A percentile compares a stretch with the other conserved stretches of the same genome.
Conservation (phyloP, 805 yeast species). For the Yamadazyma tumulicola region DNA sequence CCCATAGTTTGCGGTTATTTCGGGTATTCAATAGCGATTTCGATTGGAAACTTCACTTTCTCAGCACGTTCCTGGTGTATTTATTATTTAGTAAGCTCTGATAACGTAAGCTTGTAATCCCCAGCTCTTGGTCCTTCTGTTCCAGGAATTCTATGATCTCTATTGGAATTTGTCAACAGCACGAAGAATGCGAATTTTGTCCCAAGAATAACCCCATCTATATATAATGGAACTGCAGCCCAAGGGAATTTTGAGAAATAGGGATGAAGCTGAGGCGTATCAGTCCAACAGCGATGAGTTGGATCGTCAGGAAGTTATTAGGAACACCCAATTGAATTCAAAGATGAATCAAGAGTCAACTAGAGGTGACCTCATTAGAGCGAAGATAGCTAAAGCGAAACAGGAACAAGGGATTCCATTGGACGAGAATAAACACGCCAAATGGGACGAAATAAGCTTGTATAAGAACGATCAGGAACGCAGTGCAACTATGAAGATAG, state of each 20-base stretch:
- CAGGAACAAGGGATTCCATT: too few relatives aligned
- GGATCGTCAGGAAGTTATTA: conserved; percentile 71
- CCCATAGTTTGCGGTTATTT: too few relatives aligned
- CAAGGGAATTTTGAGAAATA: conserved; percentile 54
- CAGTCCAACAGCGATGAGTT: conserved; percentile 18
- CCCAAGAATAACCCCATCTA: too few relatives aligned
- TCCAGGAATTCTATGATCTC: too few relatives aligned
- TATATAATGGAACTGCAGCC: conserved; percentile 13
- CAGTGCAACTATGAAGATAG: conserved; percentile 74
- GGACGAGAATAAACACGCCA: conserved; percentile 41
- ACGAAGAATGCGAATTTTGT: too few relatives aligned
- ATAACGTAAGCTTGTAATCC: too few relatives aligned
- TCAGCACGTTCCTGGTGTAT: too few relatives aligned
- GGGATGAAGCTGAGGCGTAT: conserved; percentile 21
- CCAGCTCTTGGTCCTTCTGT: too few relatives aligned
- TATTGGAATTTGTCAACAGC: too few relatives aligned
- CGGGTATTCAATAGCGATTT: too few relatives aligned
- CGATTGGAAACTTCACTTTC: too few relatives aligned
- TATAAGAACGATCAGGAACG: conserved; percentile 70
- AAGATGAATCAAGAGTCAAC: conserved; percentile 33
- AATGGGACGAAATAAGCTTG: conserved; percentile 85
- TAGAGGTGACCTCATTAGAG: conserved; percentile 46
- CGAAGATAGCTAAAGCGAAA: conserved; percentile 40
- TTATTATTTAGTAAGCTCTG: too few relatives aligned
- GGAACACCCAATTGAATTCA: conserved; percentile 76